Percentiles rank a stretch among this genome's conserved stretches.
phyloP scores from a whole-genome alignment of 2,329 filamentous ascomycete genomes.

The Talaromyces verruculosus region DNA sequence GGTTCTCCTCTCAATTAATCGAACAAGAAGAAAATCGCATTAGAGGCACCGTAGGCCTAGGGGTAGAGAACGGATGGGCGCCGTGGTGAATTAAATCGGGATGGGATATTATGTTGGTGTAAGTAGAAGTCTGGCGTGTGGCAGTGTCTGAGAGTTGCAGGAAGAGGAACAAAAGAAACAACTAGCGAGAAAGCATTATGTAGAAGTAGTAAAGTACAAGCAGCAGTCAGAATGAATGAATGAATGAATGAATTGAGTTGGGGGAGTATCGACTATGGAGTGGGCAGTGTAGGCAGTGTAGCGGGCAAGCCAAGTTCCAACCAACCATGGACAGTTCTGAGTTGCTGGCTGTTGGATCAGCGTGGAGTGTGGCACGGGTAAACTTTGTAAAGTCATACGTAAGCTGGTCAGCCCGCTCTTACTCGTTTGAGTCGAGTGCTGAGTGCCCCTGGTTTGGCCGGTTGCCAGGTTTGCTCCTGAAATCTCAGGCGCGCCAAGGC shows the following conservation, averaged over 20 bases:
- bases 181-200: not conserved
- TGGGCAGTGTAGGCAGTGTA: not conserved
- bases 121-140: not conserved
- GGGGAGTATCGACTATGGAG: not conserved
- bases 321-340: not conserved
- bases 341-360: not conserved
- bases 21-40: constrained; percentile 5
- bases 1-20: not conserved
- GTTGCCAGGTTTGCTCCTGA: not conserved
- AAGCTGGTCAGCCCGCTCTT: not conserved
- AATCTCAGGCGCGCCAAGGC: constrained; percentile 2
- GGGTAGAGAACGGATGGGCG: constrained; percentile 3
- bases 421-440: not conserved
- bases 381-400: not conserved
- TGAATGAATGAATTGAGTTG: constrained; percentile 5
- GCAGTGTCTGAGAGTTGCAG: not conserved
- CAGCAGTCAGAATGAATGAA: not conserved
- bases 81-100: constrained; percentile 4
- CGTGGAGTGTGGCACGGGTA: not conserved
- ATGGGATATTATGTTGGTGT: not conserved
- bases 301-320: not conserved
- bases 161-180: not conserved
- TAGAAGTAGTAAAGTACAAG: not conserved
- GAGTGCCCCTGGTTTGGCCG: not conserved
- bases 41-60: constrained; percentile 16